These are phyloP conservation scores for Colletotrichum lini DNA, from an alignment of 2,329 filamentous ascomycete species.

Conservation along the genomic window DNA sequence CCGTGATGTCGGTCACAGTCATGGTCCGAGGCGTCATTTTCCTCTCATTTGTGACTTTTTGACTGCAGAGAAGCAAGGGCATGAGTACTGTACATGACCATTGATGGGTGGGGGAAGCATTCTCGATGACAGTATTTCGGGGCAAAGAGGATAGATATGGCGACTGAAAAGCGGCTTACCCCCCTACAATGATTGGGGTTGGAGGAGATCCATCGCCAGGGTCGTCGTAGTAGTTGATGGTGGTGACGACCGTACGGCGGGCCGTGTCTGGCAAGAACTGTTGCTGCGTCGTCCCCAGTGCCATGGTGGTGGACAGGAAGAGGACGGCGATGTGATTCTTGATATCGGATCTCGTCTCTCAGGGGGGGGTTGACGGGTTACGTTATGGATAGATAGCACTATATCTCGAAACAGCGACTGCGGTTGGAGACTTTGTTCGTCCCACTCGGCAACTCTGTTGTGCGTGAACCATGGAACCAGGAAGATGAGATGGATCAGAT, in stretches of 20 bases:
- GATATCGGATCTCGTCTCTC: background rate
- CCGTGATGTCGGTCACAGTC: conserved; percentile 69
- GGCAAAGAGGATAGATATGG: conserved; percentile 2
- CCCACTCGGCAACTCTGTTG: background rate
- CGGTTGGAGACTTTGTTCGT: conserved; percentile 11
- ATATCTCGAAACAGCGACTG: background rate
- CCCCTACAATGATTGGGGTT: conserved; percentile 42
- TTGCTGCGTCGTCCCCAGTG: conserved; percentile 9
- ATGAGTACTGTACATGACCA: conserved; percentile 24
- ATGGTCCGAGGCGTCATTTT: conserved; percentile 71
- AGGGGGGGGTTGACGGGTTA: too few species aligned
- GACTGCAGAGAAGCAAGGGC: conserved; percentile 26
- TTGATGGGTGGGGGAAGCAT: too few species aligned
- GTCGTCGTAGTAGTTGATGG: conserved; percentile 44
- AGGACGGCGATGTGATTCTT: too few species aligned
- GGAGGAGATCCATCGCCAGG: conserved; percentile 43
- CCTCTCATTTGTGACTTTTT: conserved; percentile 76
- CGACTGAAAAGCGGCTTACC: conserved; percentile 39
- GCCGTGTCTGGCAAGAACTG: conserved; percentile 6
- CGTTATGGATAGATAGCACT: background rate
- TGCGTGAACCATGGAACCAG: background rate
- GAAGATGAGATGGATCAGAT: background rate
- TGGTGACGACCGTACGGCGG: conserved; percentile 36
- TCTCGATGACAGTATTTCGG: background rate
- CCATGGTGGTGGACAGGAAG: conserved; percentile 1